Percentiles rank a stretch among this genome's conserved stretches.
Evolutionary conservation across 768 basidiomycete species (phyloP).

Genomic region (Panaeolus papilionaceus): DNA sequence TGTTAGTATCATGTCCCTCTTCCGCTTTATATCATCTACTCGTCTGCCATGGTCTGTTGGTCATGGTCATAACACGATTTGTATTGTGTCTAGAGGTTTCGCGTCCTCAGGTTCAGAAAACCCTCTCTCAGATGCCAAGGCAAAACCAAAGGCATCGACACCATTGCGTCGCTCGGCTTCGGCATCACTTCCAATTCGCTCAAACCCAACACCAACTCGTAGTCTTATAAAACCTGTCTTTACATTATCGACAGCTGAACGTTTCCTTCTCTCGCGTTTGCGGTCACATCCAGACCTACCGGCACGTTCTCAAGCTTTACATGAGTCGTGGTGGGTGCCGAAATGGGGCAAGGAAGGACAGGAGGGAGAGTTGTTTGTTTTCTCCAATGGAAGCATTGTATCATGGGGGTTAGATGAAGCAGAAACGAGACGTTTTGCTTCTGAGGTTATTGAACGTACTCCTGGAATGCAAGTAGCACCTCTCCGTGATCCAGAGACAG

Average conservation of each 20-base stretch:
- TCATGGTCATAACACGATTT: not conserved
- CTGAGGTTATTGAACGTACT: slow-evolving; percentile 61
- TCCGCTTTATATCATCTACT: slow-evolving; percentile 11
- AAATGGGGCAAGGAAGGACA: slow-evolving; percentile 62
- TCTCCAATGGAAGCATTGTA: slow-evolving; percentile 87
- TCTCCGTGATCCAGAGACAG: slow-evolving; percentile 77
- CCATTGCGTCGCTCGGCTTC: slow-evolving; percentile 84
- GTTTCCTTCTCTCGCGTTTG: slow-evolving; percentile 73
- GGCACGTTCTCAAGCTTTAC: slow-evolving; percentile 59
- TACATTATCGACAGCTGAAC: slow-evolving; percentile 87
- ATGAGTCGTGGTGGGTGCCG: slow-evolving; percentile 84
- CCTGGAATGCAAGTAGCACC: slow-evolving; percentile 66
- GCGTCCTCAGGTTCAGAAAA: slow-evolving; percentile 24
- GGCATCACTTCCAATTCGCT: slow-evolving; percentile 84
- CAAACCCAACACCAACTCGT: slow-evolving; percentile 86
- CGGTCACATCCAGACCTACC: slow-evolving; percentile 58
- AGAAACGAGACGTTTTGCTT: slow-evolving; percentile 72
- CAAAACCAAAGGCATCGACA: slow-evolving; percentile 84
- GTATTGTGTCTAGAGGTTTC: not conserved
- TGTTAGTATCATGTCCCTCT: not conserved
- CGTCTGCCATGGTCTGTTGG: slow-evolving; percentile 9
- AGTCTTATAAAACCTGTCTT: slow-evolving; percentile 80
- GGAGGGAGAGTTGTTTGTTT: slow-evolving; percentile 88
- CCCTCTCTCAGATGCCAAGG: slow-evolving; percentile 47
- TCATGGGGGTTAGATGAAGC: slow-evolving; percentile 87